Base-by-base conservation (phyloP, 176 grass and related monocot species). In the Alloteropsis semialata region DNA sequence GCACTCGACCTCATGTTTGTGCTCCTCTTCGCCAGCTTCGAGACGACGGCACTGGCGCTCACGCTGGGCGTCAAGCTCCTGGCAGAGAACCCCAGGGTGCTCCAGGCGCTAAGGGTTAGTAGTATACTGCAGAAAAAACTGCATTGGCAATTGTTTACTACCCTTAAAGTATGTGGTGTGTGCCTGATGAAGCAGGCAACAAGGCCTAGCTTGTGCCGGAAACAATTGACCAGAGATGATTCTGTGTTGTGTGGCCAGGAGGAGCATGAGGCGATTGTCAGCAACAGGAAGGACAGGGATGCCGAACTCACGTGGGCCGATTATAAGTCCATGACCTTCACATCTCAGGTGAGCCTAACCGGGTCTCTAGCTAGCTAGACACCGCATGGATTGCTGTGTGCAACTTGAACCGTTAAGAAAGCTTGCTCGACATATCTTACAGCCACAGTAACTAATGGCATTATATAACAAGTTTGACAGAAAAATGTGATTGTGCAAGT, bases 281-380 rank as follows among this genome's bases (percentile, higher is more conserved):
- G 77, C 64, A 87, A 87, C 41, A 89, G 89, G 82, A 82, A 84
- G 81, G 73, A 90, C 54, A 72, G 77, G 16, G 69, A 91, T 82
- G 86, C 86, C 13, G 91, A 50, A 8, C 81, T 97, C 61, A 94
- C 91, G 84, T 97, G 94, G 94, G 54, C 80, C 16, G 94, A 94
- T 81, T 97, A 97, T 74, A 97, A 85, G 92, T 89, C 91, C 36
- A 97, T 97, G 94, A 88, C 84, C 38, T 90, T 97, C 74, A 97
- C 94, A 34, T 86, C 83, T 67, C 89, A 94, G 91, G 94, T 97
- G 83, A 87, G 82, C 71, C 68, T 86, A 87, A 84, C 79, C 64
- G 43, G 65, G 53, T 61, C 46, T 65, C 11, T 54, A 50, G 25
- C n/a, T 27, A 27, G 30, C 36, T 73, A 66, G 32, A 50, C 75